phyloP scores from a whole-genome alignment of 23 red algal genomes.

The Agarophyton chilense region DNA sequence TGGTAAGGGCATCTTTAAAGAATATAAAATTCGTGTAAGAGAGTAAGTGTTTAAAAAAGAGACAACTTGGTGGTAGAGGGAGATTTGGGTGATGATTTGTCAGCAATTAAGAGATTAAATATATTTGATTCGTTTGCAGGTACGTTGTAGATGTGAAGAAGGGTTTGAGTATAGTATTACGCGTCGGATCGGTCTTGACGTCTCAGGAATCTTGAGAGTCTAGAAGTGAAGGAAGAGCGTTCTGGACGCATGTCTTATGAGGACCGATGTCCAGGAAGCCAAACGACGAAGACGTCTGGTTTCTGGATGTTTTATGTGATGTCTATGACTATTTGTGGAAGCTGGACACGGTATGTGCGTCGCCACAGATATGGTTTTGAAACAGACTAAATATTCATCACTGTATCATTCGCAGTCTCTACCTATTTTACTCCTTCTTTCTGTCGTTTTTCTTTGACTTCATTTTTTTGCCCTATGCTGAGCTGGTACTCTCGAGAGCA shows the following conservation, averaged over 20 bases:
- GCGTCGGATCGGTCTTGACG: constrained; percentile 1
- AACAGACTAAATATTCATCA: too few species aligned
- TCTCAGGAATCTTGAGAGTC: constrained; percentile 13
- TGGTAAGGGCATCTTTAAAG: neutral
- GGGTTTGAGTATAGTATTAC: neutral
- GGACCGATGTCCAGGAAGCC: neutral
- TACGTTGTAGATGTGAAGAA: neutral
- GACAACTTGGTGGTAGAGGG: neutral
- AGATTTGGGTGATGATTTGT: neutral
- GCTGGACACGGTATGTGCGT: too few species aligned
- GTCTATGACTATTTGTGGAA: too few species aligned
- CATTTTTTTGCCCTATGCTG: too few species aligned
- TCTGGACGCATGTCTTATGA: constrained; percentile 21
- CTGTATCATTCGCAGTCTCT: too few species aligned
- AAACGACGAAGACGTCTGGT: too few species aligned
- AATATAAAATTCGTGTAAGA: neutral
- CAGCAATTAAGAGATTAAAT: neutral
- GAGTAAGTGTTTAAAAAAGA: neutral
- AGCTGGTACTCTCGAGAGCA: too few species aligned
- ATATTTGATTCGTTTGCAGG: neutral
- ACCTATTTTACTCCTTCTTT: too few species aligned
- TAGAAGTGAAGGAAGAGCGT: neutral
- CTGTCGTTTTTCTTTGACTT: too few species aligned
- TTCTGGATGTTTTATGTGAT: too few species aligned
- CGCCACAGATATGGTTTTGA: too few species aligned